Conservation (phyloP, 2,329 filamentous ascomycete genomes). For the Ilyonectria sp. region DNA sequence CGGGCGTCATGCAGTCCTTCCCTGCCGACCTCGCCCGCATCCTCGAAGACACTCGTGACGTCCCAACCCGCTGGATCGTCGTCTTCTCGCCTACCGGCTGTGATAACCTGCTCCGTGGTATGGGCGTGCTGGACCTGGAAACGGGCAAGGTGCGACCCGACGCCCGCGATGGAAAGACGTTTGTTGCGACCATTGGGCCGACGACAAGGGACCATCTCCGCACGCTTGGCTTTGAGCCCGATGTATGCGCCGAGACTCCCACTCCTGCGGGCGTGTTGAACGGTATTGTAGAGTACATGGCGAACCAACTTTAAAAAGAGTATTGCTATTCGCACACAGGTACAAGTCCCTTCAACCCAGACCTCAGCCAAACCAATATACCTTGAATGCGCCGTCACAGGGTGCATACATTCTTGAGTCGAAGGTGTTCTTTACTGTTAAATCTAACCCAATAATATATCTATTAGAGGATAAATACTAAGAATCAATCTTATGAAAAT, state of each 20-base stretch:
- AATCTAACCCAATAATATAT: too few relatives aligned
- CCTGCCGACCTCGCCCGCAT: conserved; percentile 72
- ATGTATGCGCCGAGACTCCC: conserved; percentile 86
- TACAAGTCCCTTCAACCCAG: too few relatives aligned
- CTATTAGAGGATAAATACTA: too few relatives aligned
- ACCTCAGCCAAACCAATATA: too few relatives aligned
- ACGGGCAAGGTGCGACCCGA: conserved; percentile 57
- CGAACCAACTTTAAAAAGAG: conserved; percentile 34
- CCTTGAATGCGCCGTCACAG: too few relatives aligned
- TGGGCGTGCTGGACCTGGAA: conserved; percentile 66
- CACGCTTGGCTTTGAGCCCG: conserved; percentile 77
- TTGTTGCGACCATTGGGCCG: conserved; percentile 91
- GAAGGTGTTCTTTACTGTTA: too few relatives aligned
- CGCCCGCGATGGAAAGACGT: conserved; percentile 62
- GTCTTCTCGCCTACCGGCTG: conserved; percentile 80
- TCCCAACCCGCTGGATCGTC: conserved; percentile 76
- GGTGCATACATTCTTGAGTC: too few relatives aligned
- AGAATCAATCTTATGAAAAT: too few relatives aligned
- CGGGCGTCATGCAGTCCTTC: conserved; percentile 86
- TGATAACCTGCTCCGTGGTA: conserved; percentile 69
- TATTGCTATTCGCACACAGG: neutral
- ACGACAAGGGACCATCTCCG: conserved; percentile 86
- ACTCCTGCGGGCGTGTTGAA: conserved; percentile 84
- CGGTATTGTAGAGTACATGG: conserved; percentile 69
- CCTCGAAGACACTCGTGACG: conserved; percentile 62